A percentile compares a stretch with the other conserved stretches of the same genome.
phyloP scores from a whole-genome alignment of 257 asterid genomes.

The Jaltomata sinuosa region DNA sequence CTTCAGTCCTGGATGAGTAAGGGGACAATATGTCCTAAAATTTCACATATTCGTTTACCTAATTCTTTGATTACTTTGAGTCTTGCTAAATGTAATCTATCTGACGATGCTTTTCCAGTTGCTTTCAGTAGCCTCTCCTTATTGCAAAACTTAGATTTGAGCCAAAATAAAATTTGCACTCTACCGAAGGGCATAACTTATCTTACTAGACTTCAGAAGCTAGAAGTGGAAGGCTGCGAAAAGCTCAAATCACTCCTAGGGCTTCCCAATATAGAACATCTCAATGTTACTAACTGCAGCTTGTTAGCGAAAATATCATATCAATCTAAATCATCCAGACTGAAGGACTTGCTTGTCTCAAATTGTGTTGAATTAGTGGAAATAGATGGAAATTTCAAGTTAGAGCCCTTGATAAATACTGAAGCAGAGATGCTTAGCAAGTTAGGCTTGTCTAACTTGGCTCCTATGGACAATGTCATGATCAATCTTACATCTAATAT shows the following conservation, averaged over 20 bases:
- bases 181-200: constrained; percentile 6
- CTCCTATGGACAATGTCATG: neutral
- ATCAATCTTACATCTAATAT: neutral
- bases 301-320: constrained; percentile 3
- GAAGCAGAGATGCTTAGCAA: neutral
- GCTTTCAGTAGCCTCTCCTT: constrained; percentile 9
- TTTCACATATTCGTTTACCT: constrained; percentile 2
- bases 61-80: neutral
- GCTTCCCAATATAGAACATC: constrained; percentile 3
- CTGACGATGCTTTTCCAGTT: constrained; percentile 7
- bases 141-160: constrained; percentile 6
- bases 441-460: neutral
- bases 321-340: neutral
- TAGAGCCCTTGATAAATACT: neutral
- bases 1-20: neutral
- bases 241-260: constrained; percentile 5
- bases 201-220: constrained; percentile 5
- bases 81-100: constrained; percentile 9
- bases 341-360: neutral
- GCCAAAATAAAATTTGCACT: constrained; percentile 1
- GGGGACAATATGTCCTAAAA: neutral
- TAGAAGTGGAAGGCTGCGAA: constrained; percentile 1
- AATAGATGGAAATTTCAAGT: constrained; percentile 6
- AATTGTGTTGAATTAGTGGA: neutral
- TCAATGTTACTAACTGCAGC: constrained; percentile 8